Conservation (phyloP, 2,329 filamentous ascomycete genomes). For the Phyllosticta citribraziliensis region DNA sequence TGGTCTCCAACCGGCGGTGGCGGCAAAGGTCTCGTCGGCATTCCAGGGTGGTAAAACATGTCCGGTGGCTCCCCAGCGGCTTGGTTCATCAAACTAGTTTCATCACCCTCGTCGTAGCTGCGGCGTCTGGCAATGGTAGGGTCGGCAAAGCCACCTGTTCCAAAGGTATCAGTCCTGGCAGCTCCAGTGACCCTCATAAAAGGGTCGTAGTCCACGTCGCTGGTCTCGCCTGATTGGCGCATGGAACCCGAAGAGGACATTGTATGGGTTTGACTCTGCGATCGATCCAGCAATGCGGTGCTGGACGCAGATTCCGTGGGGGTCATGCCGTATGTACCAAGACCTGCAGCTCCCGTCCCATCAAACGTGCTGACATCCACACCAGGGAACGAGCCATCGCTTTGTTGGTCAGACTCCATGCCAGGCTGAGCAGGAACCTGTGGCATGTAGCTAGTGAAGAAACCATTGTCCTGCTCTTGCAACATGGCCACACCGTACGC, state of each 20-base stretch:
- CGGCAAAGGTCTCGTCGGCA: slow-evolving; percentile 50
- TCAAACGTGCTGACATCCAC: background rate
- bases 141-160: slow-evolving; percentile 78
- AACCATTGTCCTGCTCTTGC: slow-evolving; percentile 17
- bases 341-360: background rate
- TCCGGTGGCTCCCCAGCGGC: slow-evolving; percentile 60
- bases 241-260: slow-evolving; percentile 37
- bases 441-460: background rate
- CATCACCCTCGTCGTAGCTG: slow-evolving; percentile 91
- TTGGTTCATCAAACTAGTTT: slow-evolving; percentile 43
- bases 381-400: background rate
- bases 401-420: background rate
- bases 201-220: slow-evolving; percentile 37
- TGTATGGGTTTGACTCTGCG: slow-evolving; percentile 25
- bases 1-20: slow-evolving; percentile 52
- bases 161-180: slow-evolving; percentile 74
- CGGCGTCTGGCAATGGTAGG: slow-evolving; percentile 55
- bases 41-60: slow-evolving; percentile 86
- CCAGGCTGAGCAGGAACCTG: background rate
- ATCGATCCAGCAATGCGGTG: slow-evolving; percentile 9
- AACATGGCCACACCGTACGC: slow-evolving; percentile 76
- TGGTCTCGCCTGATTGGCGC: slow-evolving; percentile 33
- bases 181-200: slow-evolving; percentile 48
- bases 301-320: background rate
- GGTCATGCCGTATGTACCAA: background rate